Conservation (phyloP, 73 alveolate species). For the Paramecium pentaurelia region DNA sequence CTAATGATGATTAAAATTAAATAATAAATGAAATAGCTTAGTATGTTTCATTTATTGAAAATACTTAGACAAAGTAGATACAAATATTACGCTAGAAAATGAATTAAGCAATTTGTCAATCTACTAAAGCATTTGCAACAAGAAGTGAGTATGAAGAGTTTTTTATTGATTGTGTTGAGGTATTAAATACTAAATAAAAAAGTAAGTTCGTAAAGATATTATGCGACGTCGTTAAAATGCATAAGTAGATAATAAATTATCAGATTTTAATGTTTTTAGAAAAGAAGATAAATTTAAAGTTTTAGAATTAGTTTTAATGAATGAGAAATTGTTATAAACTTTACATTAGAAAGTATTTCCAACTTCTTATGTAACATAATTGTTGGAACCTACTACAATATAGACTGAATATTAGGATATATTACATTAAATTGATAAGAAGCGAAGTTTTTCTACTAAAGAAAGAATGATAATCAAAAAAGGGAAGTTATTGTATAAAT, state of each 20-base stretch:
- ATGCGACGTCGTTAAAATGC: neutral
- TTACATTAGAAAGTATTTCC: neutral
- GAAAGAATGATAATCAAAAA: neutral
- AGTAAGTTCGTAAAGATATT: slow-evolving; percentile 14
- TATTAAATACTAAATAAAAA: neutral
- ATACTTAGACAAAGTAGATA: neutral
- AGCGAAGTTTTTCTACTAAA: slow-evolving; percentile 11
- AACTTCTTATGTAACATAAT: neutral
- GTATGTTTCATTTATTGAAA: neutral
- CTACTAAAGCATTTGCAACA: neutral
- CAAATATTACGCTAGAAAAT: neutral
- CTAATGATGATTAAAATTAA: neutral
- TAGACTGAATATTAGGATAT: neutral
- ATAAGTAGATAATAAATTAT: neutral
- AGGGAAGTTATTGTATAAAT: slow-evolving; percentile 16
- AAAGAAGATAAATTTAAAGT: neutral
- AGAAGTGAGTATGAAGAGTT: slow-evolving; percentile 22
- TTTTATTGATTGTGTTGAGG: slow-evolving; percentile 30
- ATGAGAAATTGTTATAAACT: neutral
- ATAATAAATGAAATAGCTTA: neutral
- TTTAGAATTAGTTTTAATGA: neutral
- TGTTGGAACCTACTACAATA: neutral
- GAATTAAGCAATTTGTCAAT: neutral
- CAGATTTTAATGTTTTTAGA: slow-evolving; percentile 2
- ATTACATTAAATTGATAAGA: neutral